Percentiles rank a stretch among this genome's conserved stretches.
These are phyloP conservation scores for Phytophthora megakarya DNA, from an alignment of 352 stramenopile genomes.

Conservation along the genomic window DNA sequence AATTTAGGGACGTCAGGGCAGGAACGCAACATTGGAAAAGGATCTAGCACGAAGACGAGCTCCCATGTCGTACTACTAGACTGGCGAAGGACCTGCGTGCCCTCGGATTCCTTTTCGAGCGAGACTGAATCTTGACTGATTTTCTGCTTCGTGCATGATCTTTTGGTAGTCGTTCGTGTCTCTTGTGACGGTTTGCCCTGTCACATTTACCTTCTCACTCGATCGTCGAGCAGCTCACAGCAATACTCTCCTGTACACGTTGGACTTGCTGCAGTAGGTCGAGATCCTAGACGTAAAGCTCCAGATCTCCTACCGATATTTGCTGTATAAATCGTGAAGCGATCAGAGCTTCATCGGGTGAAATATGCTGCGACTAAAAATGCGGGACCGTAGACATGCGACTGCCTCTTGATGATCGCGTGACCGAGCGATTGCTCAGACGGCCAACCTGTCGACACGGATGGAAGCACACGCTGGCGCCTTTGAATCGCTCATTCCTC, in stretches of 20 bases:
- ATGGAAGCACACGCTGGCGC: too few species aligned
- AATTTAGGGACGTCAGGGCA: neutral
- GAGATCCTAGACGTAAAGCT: neutral
- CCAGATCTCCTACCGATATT: neutral
- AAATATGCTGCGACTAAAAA: conserved; percentile 6
- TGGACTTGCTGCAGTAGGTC: neutral
- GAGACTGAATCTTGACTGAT: neutral
- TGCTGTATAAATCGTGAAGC: neutral
- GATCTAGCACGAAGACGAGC: neutral
- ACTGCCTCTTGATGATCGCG: neutral
- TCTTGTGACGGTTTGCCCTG: conserved; percentile 24
- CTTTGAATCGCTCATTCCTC: neutral
- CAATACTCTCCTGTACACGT: neutral
- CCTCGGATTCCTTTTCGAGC: conserved; percentile 1
- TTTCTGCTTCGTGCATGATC: conserved; percentile 29
- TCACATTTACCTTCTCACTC: conserved; percentile 12
- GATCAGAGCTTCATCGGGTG: neutral
- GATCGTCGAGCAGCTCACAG: neutral
- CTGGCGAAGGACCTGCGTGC: neutral
- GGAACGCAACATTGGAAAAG: neutral
- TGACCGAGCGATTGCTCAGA: conserved; percentile 11
- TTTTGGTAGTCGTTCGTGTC: conserved; percentile 25
- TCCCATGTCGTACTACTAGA: neutral
- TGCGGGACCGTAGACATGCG: conserved; percentile 15
- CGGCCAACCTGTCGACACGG: too few species aligned